phyloP scores from a whole-genome alignment of 176 grass and related monocot genomes.

The Typha latifolia region DNA sequence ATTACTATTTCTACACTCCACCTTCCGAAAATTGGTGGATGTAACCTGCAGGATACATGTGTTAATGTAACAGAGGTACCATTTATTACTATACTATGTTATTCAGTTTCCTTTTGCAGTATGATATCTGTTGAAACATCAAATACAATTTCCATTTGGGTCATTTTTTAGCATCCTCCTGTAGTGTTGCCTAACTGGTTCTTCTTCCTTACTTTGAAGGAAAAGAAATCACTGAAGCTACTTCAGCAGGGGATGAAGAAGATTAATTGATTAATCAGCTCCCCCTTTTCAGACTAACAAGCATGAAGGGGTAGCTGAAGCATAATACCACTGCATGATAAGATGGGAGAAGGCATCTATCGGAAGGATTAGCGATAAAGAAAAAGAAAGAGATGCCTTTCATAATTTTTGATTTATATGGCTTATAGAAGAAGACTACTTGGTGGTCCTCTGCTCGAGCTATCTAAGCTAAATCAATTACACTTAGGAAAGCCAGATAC shows the following conservation, averaged over 20 bases:
- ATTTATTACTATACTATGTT: too few species aligned
- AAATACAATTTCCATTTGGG: background rate
- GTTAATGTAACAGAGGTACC: too few species aligned
- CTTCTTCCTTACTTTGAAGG: background rate
- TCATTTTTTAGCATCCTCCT: background rate
- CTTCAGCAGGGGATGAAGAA: conserved; percentile 11
- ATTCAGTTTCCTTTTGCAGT: too few species aligned
- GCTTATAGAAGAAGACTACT: too few species aligned
- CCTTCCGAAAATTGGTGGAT: too few species aligned
- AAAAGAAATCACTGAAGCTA: conserved; percentile 9
- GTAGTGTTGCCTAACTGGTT: background rate
- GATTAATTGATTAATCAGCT: conserved; percentile 1
- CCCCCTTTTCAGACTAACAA: background rate
- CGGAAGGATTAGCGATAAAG: background rate
- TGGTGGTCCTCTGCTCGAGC: too few species aligned
- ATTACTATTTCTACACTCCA: too few species aligned
- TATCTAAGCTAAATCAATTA: too few species aligned
- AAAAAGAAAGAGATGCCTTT: background rate
- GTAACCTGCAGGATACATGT: too few species aligned
- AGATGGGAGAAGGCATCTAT: background rate
- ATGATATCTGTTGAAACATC: too few species aligned
- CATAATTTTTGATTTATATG: too few species aligned
- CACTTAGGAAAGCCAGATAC: too few species aligned
- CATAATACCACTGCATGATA: background rate
- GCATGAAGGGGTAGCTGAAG: background rate